phyloP scores from a whole-genome alignment of 495 filamentous ascomycete genomes.

The Astrocystis sublimbata region DNA sequence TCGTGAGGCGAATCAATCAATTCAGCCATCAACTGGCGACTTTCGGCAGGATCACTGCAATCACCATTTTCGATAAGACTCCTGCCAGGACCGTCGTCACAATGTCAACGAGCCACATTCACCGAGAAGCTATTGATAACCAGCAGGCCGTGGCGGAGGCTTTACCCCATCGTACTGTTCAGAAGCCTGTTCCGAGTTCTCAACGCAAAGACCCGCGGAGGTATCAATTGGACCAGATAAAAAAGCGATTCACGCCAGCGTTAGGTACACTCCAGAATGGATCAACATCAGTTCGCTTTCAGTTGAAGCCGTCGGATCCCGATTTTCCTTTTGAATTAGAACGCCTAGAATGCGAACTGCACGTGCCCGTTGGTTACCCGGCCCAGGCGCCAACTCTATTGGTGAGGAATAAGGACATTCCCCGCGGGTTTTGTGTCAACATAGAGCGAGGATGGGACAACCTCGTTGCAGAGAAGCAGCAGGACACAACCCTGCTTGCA shows the following conservation, averaged over 20 bases:
- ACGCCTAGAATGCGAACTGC: slow-evolving; percentile 69
- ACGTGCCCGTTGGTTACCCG: slow-evolving; percentile 66
- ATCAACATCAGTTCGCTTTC: slow-evolving; percentile 59
- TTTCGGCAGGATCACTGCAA: neutral
- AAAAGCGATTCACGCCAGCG: slow-evolving; percentile 66
- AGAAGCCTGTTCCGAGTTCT: slow-evolving; percentile 64
- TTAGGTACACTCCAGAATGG: slow-evolving; percentile 56
- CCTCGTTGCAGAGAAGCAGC: slow-evolving; percentile 58
- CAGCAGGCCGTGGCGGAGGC: slow-evolving; percentile 45
- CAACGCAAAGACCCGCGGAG: slow-evolving; percentile 68
- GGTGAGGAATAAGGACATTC: slow-evolving; percentile 76
- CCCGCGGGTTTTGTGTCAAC: slow-evolving; percentile 77
- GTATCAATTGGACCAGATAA: slow-evolving; percentile 77
- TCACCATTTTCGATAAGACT: neutral
- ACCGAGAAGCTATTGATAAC: slow-evolving; percentile 27
- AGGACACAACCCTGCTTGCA: slow-evolving; percentile 61
- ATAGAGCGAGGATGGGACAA: slow-evolving; percentile 76
- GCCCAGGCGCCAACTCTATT: slow-evolving; percentile 55
- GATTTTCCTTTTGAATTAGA: slow-evolving; percentile 83
- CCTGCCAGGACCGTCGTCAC: slow-evolving; percentile 9
- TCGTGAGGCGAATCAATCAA: neutral
- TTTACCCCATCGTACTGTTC: slow-evolving; percentile 51
- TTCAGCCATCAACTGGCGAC: neutral
- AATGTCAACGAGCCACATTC: slow-evolving; percentile 29
- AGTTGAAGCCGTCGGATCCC: slow-evolving; percentile 76